A percentile compares a stretch with the other conserved stretches of the same genome.
Evolutionary conservation across 2,329 filamentous ascomycete species (phyloP).

Genomic region (Cephalotrichum gorgonifer): DNA sequence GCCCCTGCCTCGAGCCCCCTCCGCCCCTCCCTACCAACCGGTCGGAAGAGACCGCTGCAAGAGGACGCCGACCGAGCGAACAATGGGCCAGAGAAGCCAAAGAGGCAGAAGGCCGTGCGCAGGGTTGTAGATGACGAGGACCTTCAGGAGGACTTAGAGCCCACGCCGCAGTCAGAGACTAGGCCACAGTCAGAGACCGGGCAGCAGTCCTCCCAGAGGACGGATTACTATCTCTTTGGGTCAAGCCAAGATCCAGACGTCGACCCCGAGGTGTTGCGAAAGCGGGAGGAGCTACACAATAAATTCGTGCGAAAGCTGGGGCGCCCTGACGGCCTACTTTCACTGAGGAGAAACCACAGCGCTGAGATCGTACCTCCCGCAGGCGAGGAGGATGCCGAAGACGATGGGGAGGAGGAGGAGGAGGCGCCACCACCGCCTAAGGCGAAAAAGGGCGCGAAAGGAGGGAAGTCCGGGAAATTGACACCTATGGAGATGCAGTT

Average conservation of each 20-base stretch:
- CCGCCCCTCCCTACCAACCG: slow-evolving; percentile 9
- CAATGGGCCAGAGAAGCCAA: slow-evolving; percentile 22
- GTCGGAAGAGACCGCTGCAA: slow-evolving; percentile 41
- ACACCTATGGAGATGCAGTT: slow-evolving; percentile 93
- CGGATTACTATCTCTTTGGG: slow-evolving; percentile 38
- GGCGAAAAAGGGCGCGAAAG: slow-evolving; percentile 50
- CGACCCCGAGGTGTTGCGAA: slow-evolving; percentile 31
- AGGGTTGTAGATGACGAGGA: slow-evolving; percentile 22
- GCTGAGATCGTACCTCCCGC: neutral
- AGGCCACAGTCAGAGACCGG: neutral
- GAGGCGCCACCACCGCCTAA: slow-evolving; percentile 34
- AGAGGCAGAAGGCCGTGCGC: slow-evolving; percentile 32
- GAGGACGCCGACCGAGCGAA: slow-evolving; percentile 35
- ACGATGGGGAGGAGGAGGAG: slow-evolving; percentile 32
- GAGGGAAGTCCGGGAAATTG: slow-evolving; percentile 61
- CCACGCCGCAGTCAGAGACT: neutral
- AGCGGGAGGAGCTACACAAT: slow-evolving; percentile 64
- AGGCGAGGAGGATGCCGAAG: slow-evolving; percentile 45
- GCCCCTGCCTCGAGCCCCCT: slow-evolving; percentile 5
- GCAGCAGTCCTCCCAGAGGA: slow-evolving; percentile 24
- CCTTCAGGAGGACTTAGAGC: neutral
- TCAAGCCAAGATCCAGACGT: slow-evolving; percentile 28
- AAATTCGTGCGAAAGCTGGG: slow-evolving; percentile 88
- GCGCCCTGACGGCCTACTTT: slow-evolving; percentile 69
- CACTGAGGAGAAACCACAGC: slow-evolving; percentile 23